These are phyloP conservation scores for Xylaria scruposa DNA, from an alignment of 495 filamentous ascomycete species.

Conservation along the genomic window DNA sequence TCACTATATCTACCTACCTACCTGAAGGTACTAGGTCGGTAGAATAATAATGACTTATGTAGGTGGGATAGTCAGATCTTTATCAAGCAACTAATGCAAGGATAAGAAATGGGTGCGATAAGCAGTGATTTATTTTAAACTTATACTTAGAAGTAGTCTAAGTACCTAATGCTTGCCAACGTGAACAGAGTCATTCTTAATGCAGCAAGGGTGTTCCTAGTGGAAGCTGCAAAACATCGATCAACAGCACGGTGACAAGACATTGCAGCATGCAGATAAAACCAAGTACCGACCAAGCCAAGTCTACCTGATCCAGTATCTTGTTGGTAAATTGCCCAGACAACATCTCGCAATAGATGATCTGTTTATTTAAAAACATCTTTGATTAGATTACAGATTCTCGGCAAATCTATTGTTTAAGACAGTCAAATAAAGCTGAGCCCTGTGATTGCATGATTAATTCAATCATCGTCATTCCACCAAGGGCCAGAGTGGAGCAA, in stretches of 20 bases:
- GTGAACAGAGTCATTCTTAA: no score
- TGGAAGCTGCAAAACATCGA: constrained; percentile 22
- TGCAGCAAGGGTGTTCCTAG: constrained; percentile 16
- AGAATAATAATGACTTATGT: neutral
- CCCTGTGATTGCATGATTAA: neutral
- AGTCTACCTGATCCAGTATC: neutral
- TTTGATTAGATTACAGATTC: no score
- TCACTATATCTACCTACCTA: neutral
- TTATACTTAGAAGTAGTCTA: no score
- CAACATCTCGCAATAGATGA: neutral
- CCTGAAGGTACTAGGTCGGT: neutral
- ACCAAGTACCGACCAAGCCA: neutral
- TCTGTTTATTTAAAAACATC: no score
- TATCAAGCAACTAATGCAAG: no score
- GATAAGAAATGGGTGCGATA: no score
- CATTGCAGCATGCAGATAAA: constrained; percentile 4
- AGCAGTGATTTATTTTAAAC: no score
- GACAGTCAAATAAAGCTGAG: no score
- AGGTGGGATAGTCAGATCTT: no score
- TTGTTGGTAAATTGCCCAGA: neutral
- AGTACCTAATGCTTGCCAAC: no score
- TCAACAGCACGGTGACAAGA: constrained; percentile 19
- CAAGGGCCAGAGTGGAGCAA: neutral
- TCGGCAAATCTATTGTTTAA: no score
- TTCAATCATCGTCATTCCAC: neutral